Conservation (phyloP, 75 land plant genomes). For the Cunninghamia lanceolata region DNA sequence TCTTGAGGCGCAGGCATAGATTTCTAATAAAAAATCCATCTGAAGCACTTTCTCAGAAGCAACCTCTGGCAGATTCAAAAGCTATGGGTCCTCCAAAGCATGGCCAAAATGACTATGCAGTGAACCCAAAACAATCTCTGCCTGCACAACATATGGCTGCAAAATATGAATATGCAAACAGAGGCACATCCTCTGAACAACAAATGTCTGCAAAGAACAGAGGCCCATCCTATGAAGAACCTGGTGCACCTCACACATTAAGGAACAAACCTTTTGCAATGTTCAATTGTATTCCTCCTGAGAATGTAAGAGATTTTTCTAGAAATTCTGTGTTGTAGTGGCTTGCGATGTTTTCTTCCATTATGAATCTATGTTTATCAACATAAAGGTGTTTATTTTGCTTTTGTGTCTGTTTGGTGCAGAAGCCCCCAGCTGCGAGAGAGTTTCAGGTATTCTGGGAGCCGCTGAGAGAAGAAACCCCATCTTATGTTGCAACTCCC, state of each 20-base stretch:
- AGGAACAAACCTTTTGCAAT: not conserved
- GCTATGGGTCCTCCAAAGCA: not conserved
- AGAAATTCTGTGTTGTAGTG: not conserved
- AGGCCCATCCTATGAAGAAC: not conserved
- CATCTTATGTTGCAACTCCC: not conserved
- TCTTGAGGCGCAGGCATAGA: not conserved
- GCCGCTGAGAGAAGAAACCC: conserved; percentile 6
- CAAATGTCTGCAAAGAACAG: not conserved
- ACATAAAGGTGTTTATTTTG: not conserved
- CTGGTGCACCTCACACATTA: not conserved
- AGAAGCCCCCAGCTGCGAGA: not conserved
- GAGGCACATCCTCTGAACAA: not conserved
- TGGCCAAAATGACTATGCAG: not conserved
- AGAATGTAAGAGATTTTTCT: not conserved
- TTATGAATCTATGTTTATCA: not conserved
- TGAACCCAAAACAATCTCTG: not conserved
- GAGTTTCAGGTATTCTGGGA: conserved; percentile 11
- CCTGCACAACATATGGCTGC: not conserved
- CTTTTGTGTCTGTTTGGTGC: not conserved
- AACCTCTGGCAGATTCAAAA: not conserved
- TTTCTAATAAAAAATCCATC: not conserved
- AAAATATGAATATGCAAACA: not conserved
- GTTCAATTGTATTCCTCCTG: not conserved
- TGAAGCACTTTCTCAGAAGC: not conserved
- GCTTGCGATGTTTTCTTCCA: not conserved